Base-by-base conservation (phyloP, 2,329 filamentous ascomycete species). In the Colletotrichum australisinense region DNA sequence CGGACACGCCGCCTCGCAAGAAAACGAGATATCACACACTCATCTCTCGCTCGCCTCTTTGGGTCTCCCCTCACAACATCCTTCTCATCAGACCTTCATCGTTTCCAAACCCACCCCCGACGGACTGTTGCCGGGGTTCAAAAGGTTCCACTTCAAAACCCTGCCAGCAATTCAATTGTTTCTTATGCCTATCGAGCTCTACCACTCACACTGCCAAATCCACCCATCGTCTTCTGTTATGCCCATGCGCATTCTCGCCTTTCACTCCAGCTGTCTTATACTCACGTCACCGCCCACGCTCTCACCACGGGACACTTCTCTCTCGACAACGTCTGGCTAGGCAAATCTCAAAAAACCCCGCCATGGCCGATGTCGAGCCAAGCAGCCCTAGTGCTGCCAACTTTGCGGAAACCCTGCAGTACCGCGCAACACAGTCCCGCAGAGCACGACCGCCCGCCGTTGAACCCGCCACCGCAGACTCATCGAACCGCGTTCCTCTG, bases 401-500 rank as follows among this genome's bases (percentile, higher is more conserved):
- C n/a, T 75, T 75, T 35, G 60, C 67, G 35, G 80, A 81, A 69
- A 75, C 78, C 22, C 76, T 79, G 19, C 79, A 80, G 68, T 80
- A 78, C 58, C 81, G 80, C 35, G 73, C 78, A 62, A 78, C 77
- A 69, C 79, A 81, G 26, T 75, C 79, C 32, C 81, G 83, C 72
- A 81, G 84, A 58, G 75, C 80, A 66, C 79, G 84, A 26, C 85
- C 85, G 16, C 83, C 84, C 32, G 79, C 85, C 75, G 77, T 84
- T 38, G 76, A 79, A 11, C 67, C 79, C 26, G 72, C 76, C 28
- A 71, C 74, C 38, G 26, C 38, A 32, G 79, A 76, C 68, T 78
- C 83, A 74, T 82, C 83, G 69, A 81, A 81, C 59, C 82, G 84
- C 32, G 76, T 86, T 5, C 84, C 86, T 14, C 75, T 88, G 69